These are phyloP conservation scores for Termitomyces heimii DNA, from an alignment of 768 basidiomycete genomes.

Conservation along the genomic window DNA sequence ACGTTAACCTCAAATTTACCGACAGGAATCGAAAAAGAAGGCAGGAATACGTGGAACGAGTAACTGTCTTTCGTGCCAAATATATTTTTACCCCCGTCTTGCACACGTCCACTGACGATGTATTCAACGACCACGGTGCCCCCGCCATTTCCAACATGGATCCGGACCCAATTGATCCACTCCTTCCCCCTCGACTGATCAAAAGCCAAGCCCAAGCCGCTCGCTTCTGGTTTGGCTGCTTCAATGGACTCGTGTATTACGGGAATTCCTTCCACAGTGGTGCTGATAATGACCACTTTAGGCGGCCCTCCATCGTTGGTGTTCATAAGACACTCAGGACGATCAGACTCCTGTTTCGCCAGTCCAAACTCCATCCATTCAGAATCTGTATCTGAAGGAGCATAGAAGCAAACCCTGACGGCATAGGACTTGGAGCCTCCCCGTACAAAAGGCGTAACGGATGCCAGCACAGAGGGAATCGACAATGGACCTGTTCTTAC, in stretches of 20 bases:
- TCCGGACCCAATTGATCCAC: constrained; percentile 62
- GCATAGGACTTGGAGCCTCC: constrained; percentile 44
- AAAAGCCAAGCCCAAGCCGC: constrained; percentile 34
- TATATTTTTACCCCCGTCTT: constrained; percentile 25
- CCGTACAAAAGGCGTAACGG: constrained; percentile 45
- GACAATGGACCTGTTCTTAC: constrained; percentile 52
- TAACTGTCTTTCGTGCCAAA: constrained; percentile 24
- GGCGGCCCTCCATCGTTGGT: constrained; percentile 24
- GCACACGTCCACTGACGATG: constrained; percentile 37
- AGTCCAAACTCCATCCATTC: constrained; percentile 78
- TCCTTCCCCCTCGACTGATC: constrained; percentile 50
- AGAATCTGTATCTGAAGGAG: constrained; percentile 52
- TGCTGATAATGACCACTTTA: constrained; percentile 49
- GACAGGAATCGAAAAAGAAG: constrained; percentile 68
- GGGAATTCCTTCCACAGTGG: constrained; percentile 60
- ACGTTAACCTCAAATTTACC: constrained; percentile 60
- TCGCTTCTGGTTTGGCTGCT: constrained; percentile 29
- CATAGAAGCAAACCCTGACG: constrained; percentile 50
- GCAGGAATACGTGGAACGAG: constrained; percentile 48
- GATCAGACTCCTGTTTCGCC: constrained; percentile 30
- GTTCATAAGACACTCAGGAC: constrained; percentile 7
- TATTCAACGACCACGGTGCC: constrained; percentile 61
- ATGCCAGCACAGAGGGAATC: constrained; percentile 52
- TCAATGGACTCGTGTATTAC: constrained; percentile 52
- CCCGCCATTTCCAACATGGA: constrained; percentile 49